These are phyloP conservation scores for Alternaria postmessia DNA, from an alignment of 2,329 filamentous ascomycete species.

Conservation along the genomic window DNA sequence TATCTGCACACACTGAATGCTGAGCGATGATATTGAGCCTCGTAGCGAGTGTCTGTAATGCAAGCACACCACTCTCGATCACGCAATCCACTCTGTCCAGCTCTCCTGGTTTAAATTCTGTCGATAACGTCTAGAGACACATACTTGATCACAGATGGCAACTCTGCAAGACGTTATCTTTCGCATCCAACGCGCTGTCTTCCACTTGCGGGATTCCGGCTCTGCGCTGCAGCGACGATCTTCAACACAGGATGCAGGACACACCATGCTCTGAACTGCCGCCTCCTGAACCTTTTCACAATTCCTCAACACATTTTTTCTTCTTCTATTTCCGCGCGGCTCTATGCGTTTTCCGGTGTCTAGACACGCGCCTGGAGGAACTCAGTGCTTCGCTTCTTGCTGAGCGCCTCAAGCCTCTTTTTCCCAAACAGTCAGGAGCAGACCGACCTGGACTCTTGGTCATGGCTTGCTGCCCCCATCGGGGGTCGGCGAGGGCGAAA, in stretches of 20 bases:
- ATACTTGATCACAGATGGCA: constrained; percentile 20
- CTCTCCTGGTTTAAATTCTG: not conserved
- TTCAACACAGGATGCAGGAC: constrained; percentile 11
- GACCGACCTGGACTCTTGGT: constrained; percentile 33
- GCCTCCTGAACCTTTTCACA: constrained; percentile 16
- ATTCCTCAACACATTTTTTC: constrained; percentile 36
- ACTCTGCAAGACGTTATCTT: constrained; percentile 31
- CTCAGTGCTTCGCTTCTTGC: constrained; percentile 33
- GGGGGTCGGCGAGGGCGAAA: constrained; percentile 31
- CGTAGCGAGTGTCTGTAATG: constrained; percentile 20
- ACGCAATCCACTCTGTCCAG: constrained; percentile 14
- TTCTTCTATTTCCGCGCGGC: constrained; percentile 22
- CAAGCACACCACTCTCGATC: constrained; percentile 9
- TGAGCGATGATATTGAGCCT: constrained; percentile 15
- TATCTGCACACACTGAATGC: constrained; percentile 24
- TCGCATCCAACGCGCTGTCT: constrained; percentile 18
- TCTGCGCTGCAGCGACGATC: constrained; percentile 27
- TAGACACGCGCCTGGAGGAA: constrained; percentile 13
- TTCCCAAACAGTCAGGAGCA: constrained; percentile 28
- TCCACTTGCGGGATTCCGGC: constrained; percentile 22
- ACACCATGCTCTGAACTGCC: constrained; percentile 28
- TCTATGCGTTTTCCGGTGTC: constrained; percentile 19
- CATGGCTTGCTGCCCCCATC: constrained; percentile 16
- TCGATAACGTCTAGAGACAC: not conserved
- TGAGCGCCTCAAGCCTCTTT: constrained; percentile 32